Percentiles rank a stretch among this genome's conserved stretches.
These are phyloP conservation scores for Ottelia alismoides DNA, from an alignment of 106 monocot genomes.

Conservation along the genomic window DNA sequence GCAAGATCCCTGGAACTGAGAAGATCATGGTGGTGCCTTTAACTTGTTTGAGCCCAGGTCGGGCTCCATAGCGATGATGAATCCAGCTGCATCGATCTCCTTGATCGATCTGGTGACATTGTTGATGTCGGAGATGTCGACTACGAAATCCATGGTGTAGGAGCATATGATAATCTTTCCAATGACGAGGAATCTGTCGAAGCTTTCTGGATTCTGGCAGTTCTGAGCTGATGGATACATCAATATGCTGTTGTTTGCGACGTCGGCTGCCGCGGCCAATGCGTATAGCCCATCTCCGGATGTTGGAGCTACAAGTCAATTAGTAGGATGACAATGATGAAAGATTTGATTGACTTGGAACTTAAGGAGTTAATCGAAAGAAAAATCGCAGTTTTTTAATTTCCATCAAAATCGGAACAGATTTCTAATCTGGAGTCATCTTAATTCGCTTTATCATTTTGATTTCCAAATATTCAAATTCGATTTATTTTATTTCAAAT, in stretches of 20 bases:
- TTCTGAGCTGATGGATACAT: background rate
- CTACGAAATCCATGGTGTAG: slow-evolving; percentile 15
- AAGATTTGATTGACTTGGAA: no score
- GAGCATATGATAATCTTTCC: slow-evolving; percentile 54
- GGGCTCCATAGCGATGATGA: slow-evolving; percentile 31
- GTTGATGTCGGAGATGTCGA: slow-evolving; percentile 9
- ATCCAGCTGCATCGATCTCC: slow-evolving; percentile 35
- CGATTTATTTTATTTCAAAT: no score
- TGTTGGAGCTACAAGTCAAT: slow-evolving; percentile 47
- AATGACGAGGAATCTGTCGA: slow-evolving; percentile 21
- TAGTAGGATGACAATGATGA: no score
- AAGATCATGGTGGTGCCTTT: slow-evolving; percentile 9
- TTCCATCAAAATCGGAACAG: no score
- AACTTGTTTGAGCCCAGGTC: slow-evolving; percentile 5
- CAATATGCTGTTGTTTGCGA: slow-evolving; percentile 15
- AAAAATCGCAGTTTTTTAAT: no score
- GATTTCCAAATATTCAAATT: no score
- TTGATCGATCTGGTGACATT: slow-evolving; percentile 14
- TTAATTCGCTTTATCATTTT: no score
- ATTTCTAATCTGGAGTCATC: no score
- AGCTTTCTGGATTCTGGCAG: slow-evolving; percentile 26
- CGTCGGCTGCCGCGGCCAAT: slow-evolving; percentile 35
- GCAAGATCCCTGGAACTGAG: slow-evolving; percentile 24
- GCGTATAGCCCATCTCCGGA: slow-evolving; percentile 16
- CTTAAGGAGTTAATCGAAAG: no score